These are phyloP conservation scores for Talaromyces albobiverticillius DNA, from an alignment of 2,329 filamentous ascomycete species.

Conservation along the genomic window DNA sequence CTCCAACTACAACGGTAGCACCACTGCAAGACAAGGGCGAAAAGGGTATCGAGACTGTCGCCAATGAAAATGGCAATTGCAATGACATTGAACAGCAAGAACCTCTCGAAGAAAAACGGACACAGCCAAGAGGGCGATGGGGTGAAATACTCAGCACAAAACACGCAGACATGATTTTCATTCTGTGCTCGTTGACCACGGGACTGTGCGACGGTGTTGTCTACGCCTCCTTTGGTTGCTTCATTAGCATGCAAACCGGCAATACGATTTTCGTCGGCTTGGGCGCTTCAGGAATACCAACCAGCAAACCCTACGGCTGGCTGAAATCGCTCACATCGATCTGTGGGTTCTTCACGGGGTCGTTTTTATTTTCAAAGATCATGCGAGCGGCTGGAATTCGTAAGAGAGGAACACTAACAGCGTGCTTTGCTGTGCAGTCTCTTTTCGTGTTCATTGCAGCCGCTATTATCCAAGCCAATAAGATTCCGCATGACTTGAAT, in stretches of 20 bases:
- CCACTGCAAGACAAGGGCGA: background rate
- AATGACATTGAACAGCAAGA: background rate
- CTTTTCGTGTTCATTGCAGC: conserved; percentile 40
- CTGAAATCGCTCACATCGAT: conserved; percentile 45
- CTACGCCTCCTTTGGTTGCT: conserved; percentile 48
- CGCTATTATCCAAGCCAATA: conserved; percentile 34
- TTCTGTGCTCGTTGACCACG: conserved; percentile 40
- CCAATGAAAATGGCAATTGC: background rate
- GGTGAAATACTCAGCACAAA: conserved; percentile 27
- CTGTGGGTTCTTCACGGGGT: conserved; percentile 39
- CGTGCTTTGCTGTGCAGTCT: conserved; percentile 41
- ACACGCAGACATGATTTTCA: conserved; percentile 35
- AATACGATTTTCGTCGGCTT: conserved; percentile 48
- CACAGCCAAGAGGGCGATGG: conserved; percentile 20
- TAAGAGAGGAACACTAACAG: conserved; percentile 35
- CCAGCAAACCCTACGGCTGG: conserved; percentile 40
- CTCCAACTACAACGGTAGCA: background rate
- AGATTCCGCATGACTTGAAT: conserved; percentile 33
- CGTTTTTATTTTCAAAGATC: conserved; percentile 36
- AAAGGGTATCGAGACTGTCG: background rate
- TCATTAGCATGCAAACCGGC: conserved; percentile 49
- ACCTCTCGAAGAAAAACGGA: background rate
- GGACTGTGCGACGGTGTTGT: conserved; percentile 45
- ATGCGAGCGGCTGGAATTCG: conserved; percentile 36
- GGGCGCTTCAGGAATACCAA: conserved; percentile 40